Base-by-base conservation (phyloP, 208 protist species). In the Leishmania gerbilli region DNA sequence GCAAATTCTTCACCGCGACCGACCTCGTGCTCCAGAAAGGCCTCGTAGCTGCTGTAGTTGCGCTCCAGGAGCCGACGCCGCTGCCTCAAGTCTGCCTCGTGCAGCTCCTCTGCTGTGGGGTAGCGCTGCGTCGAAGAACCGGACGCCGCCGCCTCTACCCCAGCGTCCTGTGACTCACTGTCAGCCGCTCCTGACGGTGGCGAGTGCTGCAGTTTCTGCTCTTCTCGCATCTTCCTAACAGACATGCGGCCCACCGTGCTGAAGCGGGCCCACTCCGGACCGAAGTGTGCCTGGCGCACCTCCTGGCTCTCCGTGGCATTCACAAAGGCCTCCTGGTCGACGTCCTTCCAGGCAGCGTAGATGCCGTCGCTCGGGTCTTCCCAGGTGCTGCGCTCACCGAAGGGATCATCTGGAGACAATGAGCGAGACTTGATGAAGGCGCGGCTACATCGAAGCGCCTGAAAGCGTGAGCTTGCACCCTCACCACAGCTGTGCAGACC, bases 41-140 rank as follows among this genome's bases (percentile, higher is more conserved):
- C 89, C 53, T 97, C 92, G 69, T 97, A 95, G 75, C 67, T 93
- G 2, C 67, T 75, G 84, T 91, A 97, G 71, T 94, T 95, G 45
- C 81, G 84, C 71, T 92, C 64, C 77, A 96, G 78, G 21, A 91
- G 11, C 31, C 88, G 85, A 40, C 85, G 85, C 31, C 84, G 82
- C 62, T 71, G 60, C 45, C 80, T 68, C 67, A 97, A 64, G 45
- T 93, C 87, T 17, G 77, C 74, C 81, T 81, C 81, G 77, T 95
- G 90, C 37, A 90, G 58, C 83, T 87, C 84, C 81, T 95, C 90
- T 15, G 89, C 79, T 19, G 84, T 80, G 13, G 74, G 79, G 55
- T 82, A 85, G 6, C 71, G 80, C 56, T 27, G 34, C 0, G 51
- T 40, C 37, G 3, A 62, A n/a, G 64, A 34, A 4, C 42, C 53